A percentile compares a stretch with the other conserved stretches of the same genome.
These are phyloP conservation scores for Tricholoma furcatifolium DNA, from an alignment of 768 basidiomycete genomes.

Conservation along the genomic window DNA sequence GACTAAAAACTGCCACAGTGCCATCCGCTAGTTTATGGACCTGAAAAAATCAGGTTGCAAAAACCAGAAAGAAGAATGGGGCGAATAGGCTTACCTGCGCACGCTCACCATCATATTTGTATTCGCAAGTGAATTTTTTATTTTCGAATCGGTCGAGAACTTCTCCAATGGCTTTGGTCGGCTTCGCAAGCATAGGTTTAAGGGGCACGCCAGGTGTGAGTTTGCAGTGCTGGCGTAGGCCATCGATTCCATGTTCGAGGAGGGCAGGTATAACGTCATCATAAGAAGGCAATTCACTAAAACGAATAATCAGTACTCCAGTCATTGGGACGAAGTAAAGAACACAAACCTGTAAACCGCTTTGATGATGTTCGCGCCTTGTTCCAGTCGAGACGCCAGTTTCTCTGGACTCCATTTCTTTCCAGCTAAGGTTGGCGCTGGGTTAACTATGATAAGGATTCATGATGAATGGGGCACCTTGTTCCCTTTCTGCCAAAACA, in stretches of 20 bases:
- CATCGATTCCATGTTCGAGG: conserved; percentile 71
- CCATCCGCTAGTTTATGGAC: conserved; percentile 86
- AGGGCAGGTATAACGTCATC: conserved; percentile 91
- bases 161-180: conserved; percentile 97
- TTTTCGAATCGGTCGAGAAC: conserved; percentile 96
- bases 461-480: conserved; percentile 16
- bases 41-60: conserved; percentile 30
- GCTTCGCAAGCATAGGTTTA: conserved; percentile 99
- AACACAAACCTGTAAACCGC: conserved; percentile 81
- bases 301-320: background rate
- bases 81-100: conserved; percentile 62
- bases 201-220: conserved; percentile 94
- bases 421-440: conserved; percentile 40
- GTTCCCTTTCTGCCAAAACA: conserved; percentile 77
- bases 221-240: conserved; percentile 74
- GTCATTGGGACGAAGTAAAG: conserved; percentile 4
- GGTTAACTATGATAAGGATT: background rate
- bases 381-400: conserved; percentile 69
- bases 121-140: conserved; percentile 96
- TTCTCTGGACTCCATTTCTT: conserved; percentile 79
- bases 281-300: conserved; percentile 89
- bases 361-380: conserved; percentile 77
- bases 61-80: background rate
- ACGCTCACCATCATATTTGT: conserved; percentile 98
- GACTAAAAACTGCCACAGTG: conserved; percentile 85